Base-by-base conservation (phyloP, 2,329 filamentous ascomycete genomes). In the Drechmeria coniospora region DNA sequence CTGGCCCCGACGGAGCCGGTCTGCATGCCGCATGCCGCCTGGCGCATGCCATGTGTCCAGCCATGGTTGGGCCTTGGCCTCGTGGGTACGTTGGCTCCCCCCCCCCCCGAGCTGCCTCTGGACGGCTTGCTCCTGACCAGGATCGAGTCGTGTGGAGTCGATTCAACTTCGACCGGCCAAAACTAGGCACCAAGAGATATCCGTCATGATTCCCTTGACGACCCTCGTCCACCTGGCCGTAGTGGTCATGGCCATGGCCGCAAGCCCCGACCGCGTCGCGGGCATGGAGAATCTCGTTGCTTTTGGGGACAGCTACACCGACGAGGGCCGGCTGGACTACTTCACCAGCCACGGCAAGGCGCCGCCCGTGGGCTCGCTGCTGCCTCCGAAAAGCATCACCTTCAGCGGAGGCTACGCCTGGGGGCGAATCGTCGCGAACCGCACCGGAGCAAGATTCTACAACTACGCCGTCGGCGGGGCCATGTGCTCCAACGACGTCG, bases 221-320 rank as follows among this genome's bases (percentile, higher is more conserved):
- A 20, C 10, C 22, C 23, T 18, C 18, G 8, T 14, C 3, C 13
- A n/a, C 14, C 17, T 22, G 4, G 18, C 19, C 26, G 9, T 20
- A 16, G 17, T 20, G 9, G 7, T 21, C 9, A 6, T 25, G 19
- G 19, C 16, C 14, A 8, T 25, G 26, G 10, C 26, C 9, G 11
- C 14, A 5, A 9, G 23, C 5, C 15, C 15, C 4, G n/a, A 14
- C 2, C 22, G 5, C 5, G 6, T 16, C 11, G 13, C 13, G 11
- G 28, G 17, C 5, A 23, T 42, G 22, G 24, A 68, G 16, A 74
- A 69, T 27, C 47, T 82, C 21, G 65, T 82, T 21, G 63, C 72
- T 0, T 83, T 84, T 44, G 78, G 79, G 9, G 76, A 83, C 48
- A 81, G 75, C 49, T 84, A 78, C 43, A 81, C 77, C 1, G 80